Percentiles rank a stretch among this genome's conserved stretches.
phyloP scores from a whole-genome alignment of 1,284 basidiomycete genomes.

The Agroathelia rolfsii region DNA sequence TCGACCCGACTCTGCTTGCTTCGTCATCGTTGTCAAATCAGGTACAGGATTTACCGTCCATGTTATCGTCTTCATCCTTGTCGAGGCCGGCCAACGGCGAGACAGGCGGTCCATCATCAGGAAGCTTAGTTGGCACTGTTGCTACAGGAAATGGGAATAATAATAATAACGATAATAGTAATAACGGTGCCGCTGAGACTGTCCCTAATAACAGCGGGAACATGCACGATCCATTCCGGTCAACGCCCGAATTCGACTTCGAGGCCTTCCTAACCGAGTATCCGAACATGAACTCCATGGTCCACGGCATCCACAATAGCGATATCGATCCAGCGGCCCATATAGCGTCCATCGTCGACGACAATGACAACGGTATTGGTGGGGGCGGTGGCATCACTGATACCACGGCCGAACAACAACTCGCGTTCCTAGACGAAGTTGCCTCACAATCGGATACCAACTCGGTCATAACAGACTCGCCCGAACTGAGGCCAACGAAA shows the following conservation, averaged over 20 bases:
- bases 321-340: slow-evolving; percentile 14
- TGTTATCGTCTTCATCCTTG: neutral
- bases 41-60: slow-evolving; percentile 7
- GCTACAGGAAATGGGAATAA: slow-evolving; percentile 5
- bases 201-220: neutral
- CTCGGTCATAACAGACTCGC: neutral
- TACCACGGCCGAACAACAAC: slow-evolving; percentile 28
- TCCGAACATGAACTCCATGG: slow-evolving; percentile 12
- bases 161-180: too few species aligned
- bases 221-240: slow-evolving; percentile 5
- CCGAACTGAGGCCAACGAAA: slow-evolving; percentile 11
- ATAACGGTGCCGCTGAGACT: neutral
- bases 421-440: slow-evolving; percentile 35
- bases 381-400: slow-evolving; percentile 19
- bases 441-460: slow-evolving; percentile 13
- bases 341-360: slow-evolving; percentile 17
- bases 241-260: slow-evolving; percentile 34
- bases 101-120: slow-evolving; percentile 2
- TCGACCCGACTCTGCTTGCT: slow-evolving; percentile 38
- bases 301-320: neutral
- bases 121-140: slow-evolving; percentile 3
- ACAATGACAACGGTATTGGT: slow-evolving; percentile 13
- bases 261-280: slow-evolving; percentile 35
- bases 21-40: slow-evolving; percentile 13
- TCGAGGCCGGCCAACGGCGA: neutral